phyloP scores from a whole-genome alignment of 2,329 filamentous ascomycete genomes.

The Sphaceloma murrayae region DNA sequence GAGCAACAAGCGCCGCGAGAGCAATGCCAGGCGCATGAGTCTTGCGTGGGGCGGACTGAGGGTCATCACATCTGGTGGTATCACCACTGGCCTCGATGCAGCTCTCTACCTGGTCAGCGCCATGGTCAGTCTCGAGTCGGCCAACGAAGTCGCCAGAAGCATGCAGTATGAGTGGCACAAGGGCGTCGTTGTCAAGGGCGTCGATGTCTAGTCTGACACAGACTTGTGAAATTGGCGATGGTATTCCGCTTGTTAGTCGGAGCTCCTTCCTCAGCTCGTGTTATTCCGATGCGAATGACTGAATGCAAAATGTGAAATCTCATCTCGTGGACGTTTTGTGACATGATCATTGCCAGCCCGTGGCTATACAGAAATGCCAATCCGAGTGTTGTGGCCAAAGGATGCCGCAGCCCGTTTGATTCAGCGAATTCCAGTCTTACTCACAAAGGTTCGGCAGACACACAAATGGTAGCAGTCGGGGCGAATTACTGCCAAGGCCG shows the following conservation, averaged over 20 bases:
- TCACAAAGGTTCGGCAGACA: too few species aligned
- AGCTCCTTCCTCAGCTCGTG: neutral
- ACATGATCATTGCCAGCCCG: too few species aligned
- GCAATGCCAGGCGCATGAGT: constrained; percentile 65
- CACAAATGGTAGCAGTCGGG: too few species aligned
- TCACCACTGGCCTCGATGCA: constrained; percentile 73
- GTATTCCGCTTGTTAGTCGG: neutral
- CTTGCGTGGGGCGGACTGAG: constrained; percentile 60
- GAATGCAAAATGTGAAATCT: constrained; percentile 13
- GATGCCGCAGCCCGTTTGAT: too few species aligned
- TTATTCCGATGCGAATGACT: neutral
- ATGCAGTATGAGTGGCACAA: constrained; percentile 82
- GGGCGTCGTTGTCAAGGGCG: constrained; percentile 72
- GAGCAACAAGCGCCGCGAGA: constrained; percentile 65
- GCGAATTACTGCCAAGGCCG: too few species aligned
- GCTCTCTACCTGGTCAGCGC: constrained; percentile 76
- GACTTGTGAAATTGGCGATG: constrained; percentile 2
- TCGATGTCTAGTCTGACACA: constrained; percentile 56
- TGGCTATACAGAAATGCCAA: too few species aligned
- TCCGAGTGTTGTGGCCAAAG: too few species aligned
- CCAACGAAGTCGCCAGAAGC: constrained; percentile 61
- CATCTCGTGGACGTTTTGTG: too few species aligned
- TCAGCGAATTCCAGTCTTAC: too few species aligned
- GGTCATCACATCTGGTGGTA: constrained; percentile 70
- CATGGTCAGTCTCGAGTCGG: constrained; percentile 66